Conservation (phyloP, 257 asterid species). For the Thymus quinquecostatus region DNA sequence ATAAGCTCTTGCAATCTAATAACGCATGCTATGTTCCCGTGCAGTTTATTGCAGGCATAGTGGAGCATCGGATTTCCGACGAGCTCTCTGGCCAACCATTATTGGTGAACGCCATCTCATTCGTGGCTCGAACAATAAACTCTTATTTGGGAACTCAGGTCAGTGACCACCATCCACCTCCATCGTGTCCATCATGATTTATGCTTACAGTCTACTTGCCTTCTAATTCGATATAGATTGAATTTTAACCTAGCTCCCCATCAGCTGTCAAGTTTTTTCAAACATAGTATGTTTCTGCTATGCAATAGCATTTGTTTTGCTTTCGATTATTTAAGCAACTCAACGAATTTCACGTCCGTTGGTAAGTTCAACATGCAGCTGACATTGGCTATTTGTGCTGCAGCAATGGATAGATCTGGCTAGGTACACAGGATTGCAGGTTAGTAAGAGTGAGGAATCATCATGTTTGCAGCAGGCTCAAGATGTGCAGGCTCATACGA, state of each 20-base stretch:
- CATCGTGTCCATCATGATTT: too few species aligned
- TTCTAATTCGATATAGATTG: too few species aligned
- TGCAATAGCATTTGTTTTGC: too few species aligned
- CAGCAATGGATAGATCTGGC: conserved; percentile 28
- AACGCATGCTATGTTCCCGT: neutral
- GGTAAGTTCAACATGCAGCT: too few species aligned
- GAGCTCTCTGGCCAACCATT: conserved; percentile 18
- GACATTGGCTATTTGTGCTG: neutral
- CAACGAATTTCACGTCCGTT: too few species aligned
- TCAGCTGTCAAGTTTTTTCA: too few species aligned
- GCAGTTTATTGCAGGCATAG: conserved; percentile 14
- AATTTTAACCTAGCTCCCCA: too few species aligned
- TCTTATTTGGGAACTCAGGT: conserved; percentile 21
- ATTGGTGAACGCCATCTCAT: conserved; percentile 7
- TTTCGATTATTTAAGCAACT: too few species aligned
- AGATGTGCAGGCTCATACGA: neutral
- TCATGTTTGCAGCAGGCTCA: neutral
- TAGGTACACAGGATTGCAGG: conserved; percentile 12
- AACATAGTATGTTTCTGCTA: too few species aligned
- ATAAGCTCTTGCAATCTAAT: neutral
- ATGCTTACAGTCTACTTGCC: too few species aligned
- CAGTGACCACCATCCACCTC: neutral
- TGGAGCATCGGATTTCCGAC: conserved; percentile 19
- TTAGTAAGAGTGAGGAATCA: conserved; percentile 1
- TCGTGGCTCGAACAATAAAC: conserved; percentile 22